Evolutionary conservation across 768 basidiomycete species (phyloP), one percentile per base, ranked within the genome.

Genomic region (Hydnum rufescens): DNA sequence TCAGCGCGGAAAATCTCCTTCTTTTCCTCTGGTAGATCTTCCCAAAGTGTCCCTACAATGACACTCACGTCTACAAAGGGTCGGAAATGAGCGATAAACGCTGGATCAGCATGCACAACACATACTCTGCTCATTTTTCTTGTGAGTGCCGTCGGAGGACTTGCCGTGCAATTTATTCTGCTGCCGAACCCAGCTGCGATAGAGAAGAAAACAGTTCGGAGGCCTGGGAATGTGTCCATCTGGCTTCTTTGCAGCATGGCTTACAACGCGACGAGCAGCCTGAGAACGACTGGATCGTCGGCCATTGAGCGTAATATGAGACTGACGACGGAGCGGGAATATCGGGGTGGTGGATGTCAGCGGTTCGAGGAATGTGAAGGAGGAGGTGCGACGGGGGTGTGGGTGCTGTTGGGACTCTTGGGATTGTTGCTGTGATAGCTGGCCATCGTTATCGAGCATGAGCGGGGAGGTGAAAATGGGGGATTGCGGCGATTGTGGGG

Each of bases 181-280:
- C 30, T 28, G 26, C 6, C 49, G 26, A 18, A 50, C 49, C 49
- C 49, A 50, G 26, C 28, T 30, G 6, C 49, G 49, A 32, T 50
- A 62, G 49, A 62, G 54, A 48, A 62, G 59, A 56, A 62, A 62
- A 39, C 61, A 60, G 55, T 62, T 62, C 8, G 58, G 59, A 13
- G 61, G 61, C 0, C 61, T 59, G 43, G 60, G 60, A 56, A 62
- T 58, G 54, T 61, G 60, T 3, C 57, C 59, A 3, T 58, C 58
- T 1, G 59, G 55, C 4, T 51, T 55, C 55, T 62, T 62, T 30
- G 60, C 58, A 5, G 60, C 57, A 52, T 62, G 61, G 3, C 57
- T 58, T 51, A 50, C 43, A 52, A 56, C 55, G 42, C 53, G 31
- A 25, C 55, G 26, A 13, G 25, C 31, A 16, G 49, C 49, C 18